phyloP scores from a whole-genome alignment of 306 rosid genomes.

The Acacia acuminata region DNA sequence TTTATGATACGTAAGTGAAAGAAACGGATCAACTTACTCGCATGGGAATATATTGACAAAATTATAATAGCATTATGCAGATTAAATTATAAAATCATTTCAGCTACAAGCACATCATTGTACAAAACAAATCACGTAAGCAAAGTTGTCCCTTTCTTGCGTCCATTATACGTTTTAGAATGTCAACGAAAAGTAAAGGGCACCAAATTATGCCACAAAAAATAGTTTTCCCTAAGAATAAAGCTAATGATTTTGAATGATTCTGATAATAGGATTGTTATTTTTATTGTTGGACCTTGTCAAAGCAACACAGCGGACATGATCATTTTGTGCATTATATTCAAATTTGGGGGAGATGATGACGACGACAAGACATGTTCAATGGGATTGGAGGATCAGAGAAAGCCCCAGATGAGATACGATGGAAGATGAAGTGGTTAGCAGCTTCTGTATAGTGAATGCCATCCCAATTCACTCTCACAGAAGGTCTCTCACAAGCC shows the following conservation, averaged over 20 bases:
- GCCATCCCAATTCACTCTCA: constrained; percentile 55
- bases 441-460: constrained; percentile 62
- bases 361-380: constrained; percentile 37
- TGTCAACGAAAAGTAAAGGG: neutral
- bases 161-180: neutral
- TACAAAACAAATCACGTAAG: neutral
- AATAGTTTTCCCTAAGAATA: neutral
- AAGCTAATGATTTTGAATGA: neutral
- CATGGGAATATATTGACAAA: neutral
- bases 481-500: constrained; percentile 37
- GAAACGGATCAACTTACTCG: neutral
- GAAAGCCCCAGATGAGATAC: constrained; percentile 50
- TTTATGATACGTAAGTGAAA: neutral
- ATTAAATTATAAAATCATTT: neutral
- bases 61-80: neutral
- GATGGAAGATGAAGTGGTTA: constrained; percentile 32
- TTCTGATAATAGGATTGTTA: too few species aligned
- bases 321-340: neutral
- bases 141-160: neutral
- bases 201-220: neutral
- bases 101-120: neutral
- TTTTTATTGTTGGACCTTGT: neutral
- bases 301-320: neutral
- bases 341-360: neutral
- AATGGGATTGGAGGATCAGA: constrained; percentile 50